Evolutionary conservation across 1,284 basidiomycete species (phyloP).

Genomic region (Trichosporon faecale): DNA sequence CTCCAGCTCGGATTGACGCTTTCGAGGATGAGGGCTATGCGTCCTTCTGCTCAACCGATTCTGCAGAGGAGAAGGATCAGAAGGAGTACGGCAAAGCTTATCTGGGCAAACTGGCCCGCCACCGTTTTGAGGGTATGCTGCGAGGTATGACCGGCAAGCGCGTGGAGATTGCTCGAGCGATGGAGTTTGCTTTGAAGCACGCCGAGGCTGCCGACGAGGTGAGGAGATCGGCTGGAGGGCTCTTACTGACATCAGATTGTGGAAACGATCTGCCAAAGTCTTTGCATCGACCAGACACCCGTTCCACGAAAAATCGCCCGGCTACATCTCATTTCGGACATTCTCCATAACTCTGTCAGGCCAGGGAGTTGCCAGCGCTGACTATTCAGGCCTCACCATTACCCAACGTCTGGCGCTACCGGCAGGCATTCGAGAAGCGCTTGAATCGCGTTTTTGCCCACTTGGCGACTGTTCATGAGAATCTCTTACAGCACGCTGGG

Average conservation of each 20-base stretch:
- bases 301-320: constrained; percentile 94
- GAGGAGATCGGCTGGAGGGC: constrained; percentile 20
- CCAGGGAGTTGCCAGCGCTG: not conserved
- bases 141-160: constrained; percentile 78
- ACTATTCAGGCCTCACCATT: constrained; percentile 43
- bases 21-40: constrained; percentile 93
- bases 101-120: constrained; percentile 72
- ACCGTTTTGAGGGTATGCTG: constrained; percentile 84
- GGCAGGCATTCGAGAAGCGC: constrained; percentile 81
- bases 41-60: constrained; percentile 89
- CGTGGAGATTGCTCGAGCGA: constrained; percentile 86
- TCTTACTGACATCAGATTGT: constrained; percentile 60
- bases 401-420: constrained; percentile 75
- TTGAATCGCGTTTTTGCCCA: constrained; percentile 89
- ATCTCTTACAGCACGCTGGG: constrained; percentile 67
- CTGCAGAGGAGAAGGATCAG: constrained; percentile 86
- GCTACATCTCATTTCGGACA: constrained; percentile 92
- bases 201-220: constrained; percentile 91
- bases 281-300: constrained; percentile 80
- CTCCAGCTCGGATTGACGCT: constrained; percentile 58
- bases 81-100: constrained; percentile 68
- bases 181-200: constrained; percentile 92
- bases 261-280: constrained; percentile 77
- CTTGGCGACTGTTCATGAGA: constrained; percentile 84
- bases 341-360: constrained; percentile 83